phyloP scores from a whole-genome alignment of 495 filamentous ascomycete genomes.

The Aspergillus incahuasiensis region DNA sequence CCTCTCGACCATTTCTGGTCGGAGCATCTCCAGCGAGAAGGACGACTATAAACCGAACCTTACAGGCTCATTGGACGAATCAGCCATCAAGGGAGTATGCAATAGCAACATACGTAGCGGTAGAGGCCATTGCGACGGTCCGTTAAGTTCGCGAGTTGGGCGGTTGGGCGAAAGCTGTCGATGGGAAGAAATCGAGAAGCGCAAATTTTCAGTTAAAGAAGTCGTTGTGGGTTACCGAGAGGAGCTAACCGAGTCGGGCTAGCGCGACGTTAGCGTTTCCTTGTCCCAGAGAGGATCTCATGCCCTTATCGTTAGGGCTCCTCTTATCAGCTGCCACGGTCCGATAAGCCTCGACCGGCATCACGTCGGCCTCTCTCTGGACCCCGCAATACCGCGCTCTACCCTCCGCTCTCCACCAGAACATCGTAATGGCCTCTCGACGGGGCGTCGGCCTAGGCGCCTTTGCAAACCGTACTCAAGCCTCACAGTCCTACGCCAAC shows the following conservation, averaged over 20 bases:
- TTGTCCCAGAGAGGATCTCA: slow-evolving; percentile 9
- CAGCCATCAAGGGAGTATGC: slow-evolving; percentile 34
- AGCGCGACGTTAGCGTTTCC: background rate
- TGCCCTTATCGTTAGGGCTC: slow-evolving; percentile 27
- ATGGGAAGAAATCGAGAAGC: slow-evolving; percentile 29
- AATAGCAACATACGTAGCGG: slow-evolving; percentile 59
- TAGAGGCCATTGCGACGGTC: slow-evolving; percentile 48
- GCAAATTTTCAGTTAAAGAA: slow-evolving; percentile 17
- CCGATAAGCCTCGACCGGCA: slow-evolving; percentile 13
- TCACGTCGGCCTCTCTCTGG: background rate
- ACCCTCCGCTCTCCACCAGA: background rate
- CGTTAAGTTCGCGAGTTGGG: slow-evolving; percentile 37
- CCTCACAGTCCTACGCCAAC: slow-evolving; percentile 76
- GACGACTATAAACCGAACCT: slow-evolving; percentile 63
- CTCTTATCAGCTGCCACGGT: slow-evolving; percentile 28
- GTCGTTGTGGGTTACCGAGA: slow-evolving; percentile 31
- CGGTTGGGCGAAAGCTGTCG: slow-evolving; percentile 40
- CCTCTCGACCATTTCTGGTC: slow-evolving; percentile 40
- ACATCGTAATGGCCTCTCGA: slow-evolving; percentile 40
- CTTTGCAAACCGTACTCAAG: slow-evolving; percentile 76
- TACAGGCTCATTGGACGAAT: slow-evolving; percentile 46
- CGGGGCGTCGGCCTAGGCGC: slow-evolving; percentile 85
- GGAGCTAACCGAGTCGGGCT: slow-evolving; percentile 20
- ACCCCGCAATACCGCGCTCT: slow-evolving; percentile 2
- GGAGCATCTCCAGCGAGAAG: slow-evolving; percentile 68